Evolutionary conservation across 306 rosid genomes (phyloP).

Genomic region (Castanea sativa): DNA sequence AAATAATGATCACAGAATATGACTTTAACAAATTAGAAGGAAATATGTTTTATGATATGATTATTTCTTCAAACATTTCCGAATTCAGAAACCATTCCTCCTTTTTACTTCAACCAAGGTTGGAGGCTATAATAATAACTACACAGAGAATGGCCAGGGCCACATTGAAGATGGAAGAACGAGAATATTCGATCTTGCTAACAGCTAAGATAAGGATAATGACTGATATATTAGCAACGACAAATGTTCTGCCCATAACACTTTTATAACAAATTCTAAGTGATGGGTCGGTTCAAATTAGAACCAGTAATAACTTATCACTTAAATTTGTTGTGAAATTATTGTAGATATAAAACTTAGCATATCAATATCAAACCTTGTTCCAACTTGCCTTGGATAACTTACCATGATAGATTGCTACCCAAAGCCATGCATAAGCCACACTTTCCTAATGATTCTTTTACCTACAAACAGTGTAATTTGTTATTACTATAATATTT

Average conservation of each 20-base stretch:
- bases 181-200: conserved; percentile 10
- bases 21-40: neutral
- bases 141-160: neutral
- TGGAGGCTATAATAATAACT: conserved; percentile 6
- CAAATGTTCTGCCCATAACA: too few relatives aligned
- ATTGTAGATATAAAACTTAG: too few relatives aligned
- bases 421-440: neutral
- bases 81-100: conserved; percentile 15
- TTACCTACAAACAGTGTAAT: neutral
- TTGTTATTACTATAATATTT: neutral
- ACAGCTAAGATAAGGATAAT: neutral
- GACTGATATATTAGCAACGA: neutral
- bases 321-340: too few relatives aligned
- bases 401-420: neutral
- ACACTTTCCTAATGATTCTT: neutral
- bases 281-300: too few relatives aligned
- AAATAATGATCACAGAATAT: conserved; percentile 37
- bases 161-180: neutral
- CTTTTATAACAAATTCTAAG: too few relatives aligned
- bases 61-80: neutral
- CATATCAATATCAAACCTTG: neutral
- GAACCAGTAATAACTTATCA: fast-evolving
- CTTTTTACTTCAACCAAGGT: conserved; percentile 13
- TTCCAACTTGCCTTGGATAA: neutral
- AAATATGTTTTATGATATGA: neutral